Percentiles rank a stretch among this genome's conserved stretches.
Evolutionary conservation across 2,329 filamentous ascomycete genomes (phyloP).

Genomic region (Penicillium freii): DNA sequence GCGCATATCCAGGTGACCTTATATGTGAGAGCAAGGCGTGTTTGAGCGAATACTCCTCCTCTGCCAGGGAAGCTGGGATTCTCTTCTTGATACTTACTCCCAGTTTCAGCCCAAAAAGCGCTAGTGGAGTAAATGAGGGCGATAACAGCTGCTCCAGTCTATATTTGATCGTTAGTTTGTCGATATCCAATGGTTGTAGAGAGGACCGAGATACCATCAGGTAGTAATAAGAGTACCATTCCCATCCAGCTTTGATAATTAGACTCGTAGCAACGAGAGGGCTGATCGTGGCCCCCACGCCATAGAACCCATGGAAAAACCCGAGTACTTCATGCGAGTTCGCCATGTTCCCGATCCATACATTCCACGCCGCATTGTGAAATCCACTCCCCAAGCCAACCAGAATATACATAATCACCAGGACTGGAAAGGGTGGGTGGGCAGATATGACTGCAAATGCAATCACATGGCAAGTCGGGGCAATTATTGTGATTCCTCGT

Average conservation of each 20-base stretch:
- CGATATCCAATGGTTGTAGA: not conserved
- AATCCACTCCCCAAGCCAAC: slow-evolving; percentile 40
- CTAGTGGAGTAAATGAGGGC: slow-evolving; percentile 14
- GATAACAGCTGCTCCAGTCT: slow-evolving; percentile 19
- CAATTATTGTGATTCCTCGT: slow-evolving; percentile 68
- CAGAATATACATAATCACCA: slow-evolving; percentile 36
- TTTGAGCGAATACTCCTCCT: slow-evolving; percentile 17
- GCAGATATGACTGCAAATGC: slow-evolving; percentile 31
- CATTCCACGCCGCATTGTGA: slow-evolving; percentile 55
- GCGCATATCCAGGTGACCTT: slow-evolving; percentile 69
- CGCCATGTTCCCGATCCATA: slow-evolving; percentile 68
- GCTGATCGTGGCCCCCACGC: slow-evolving; percentile 52
- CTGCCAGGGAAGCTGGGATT: slow-evolving; percentile 12
- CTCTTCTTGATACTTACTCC: slow-evolving; percentile 22
- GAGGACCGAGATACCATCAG: slow-evolving; percentile 12
- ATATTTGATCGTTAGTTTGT: not conserved
- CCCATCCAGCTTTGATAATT: slow-evolving; percentile 55
- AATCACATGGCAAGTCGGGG: slow-evolving; percentile 35
- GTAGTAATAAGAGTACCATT: slow-evolving; percentile 21
- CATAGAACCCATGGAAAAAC: slow-evolving; percentile 70
- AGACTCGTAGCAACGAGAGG: slow-evolving; percentile 68
- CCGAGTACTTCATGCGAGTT: slow-evolving; percentile 71
- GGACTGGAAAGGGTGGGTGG: slow-evolving; percentile 38
- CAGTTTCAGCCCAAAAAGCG: slow-evolving; percentile 23
- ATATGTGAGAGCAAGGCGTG: slow-evolving; percentile 45